Base-by-base conservation (phyloP, 1,284 basidiomycete species). In the Marasmius sp. region DNA sequence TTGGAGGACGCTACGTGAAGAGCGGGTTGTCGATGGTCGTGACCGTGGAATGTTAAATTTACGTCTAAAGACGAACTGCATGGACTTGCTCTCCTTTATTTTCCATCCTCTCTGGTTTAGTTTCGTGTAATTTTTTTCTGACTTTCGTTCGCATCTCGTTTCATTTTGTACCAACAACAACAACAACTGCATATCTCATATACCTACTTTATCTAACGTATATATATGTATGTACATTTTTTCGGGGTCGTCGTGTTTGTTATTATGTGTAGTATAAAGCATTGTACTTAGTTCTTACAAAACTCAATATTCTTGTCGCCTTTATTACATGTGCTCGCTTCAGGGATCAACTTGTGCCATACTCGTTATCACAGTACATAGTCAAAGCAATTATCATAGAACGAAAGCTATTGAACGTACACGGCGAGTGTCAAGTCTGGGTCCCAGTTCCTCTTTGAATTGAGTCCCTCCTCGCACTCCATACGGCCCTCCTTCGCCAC, bases 21-120 rank as follows among this genome's bases (percentile, higher is more conserved):
- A 63, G 62, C 39, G 45, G 59, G 1, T 53, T 63, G 36, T 60
- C 59, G 16, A 57, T 59, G 59, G 62, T 63, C 34, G 45, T 63
- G 27, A 49, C 18, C 7, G 62, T 63, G 11, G 62, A 63, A 45
- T 63, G 50, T 12, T 18, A 27, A 27, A 16, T 51, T 51, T 20
- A 8, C 8, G 20, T 51, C 11, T 20, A n/a, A 16, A 11, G 7
- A n/a, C 20, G 27, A 51, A 20, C 3, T 33, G 27, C 50, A n/a
- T 47, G 45, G 20, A 47, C 45, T 47, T 20, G 16, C 20, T 47
- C 20, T 43, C 11, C 41, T 16, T 14, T n/a, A 51, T 11, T 27
- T 51, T 27, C 16, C 20, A 22, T 51, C 11, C 11, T 27, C 27
- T 36, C 16, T 51, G 20, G 8, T 33, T 38, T n/a, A 18, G 16